A percentile compares a stretch with the other conserved stretches of the same genome.
Conservation (phyloP, 1,284 basidiomycete genomes). For the Pseudomicrostroma phylloplanum region DNA sequence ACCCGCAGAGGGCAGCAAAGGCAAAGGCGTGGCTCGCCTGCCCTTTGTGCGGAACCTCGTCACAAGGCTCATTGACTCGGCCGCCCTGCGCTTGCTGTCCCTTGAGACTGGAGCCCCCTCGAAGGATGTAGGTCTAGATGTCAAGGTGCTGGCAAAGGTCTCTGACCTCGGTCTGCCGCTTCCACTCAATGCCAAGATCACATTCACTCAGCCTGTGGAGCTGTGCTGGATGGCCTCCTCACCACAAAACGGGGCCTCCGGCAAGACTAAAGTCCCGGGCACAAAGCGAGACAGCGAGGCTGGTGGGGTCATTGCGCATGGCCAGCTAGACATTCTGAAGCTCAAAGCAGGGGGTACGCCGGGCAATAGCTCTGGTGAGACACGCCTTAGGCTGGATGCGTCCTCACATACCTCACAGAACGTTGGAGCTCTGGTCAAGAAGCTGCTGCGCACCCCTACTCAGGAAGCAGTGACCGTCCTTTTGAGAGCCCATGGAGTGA, state of each 20-base stretch:
- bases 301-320: not conserved
- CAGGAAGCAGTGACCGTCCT: not conserved
- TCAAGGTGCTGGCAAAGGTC: not conserved
- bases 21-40: conserved; percentile 11
- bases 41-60: conserved; percentile 12
- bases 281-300: not conserved
- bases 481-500: conserved; percentile 14
- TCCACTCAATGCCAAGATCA: conserved; percentile 10
- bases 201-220: not conserved
- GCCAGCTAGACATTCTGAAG: not conserved
- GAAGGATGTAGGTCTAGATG: not conserved
- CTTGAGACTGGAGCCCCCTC: conserved; percentile 6
- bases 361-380: conserved; percentile 5
- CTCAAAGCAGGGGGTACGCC: not conserved
- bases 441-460: conserved; percentile 9
- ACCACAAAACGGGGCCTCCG: not conserved
- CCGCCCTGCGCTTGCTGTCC: conserved; percentile 5
- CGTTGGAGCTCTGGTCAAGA: not conserved
- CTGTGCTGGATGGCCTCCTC: not conserved
- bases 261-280: not conserved
- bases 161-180: conserved; percentile 10
- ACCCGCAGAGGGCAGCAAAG: too few relatives aligned
- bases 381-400: not conserved
- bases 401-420: not conserved
- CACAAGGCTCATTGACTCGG: conserved; percentile 7